Conservation (phyloP, 2,329 filamentous ascomycete species). For the Mycosphaerelloides madeirae region DNA sequence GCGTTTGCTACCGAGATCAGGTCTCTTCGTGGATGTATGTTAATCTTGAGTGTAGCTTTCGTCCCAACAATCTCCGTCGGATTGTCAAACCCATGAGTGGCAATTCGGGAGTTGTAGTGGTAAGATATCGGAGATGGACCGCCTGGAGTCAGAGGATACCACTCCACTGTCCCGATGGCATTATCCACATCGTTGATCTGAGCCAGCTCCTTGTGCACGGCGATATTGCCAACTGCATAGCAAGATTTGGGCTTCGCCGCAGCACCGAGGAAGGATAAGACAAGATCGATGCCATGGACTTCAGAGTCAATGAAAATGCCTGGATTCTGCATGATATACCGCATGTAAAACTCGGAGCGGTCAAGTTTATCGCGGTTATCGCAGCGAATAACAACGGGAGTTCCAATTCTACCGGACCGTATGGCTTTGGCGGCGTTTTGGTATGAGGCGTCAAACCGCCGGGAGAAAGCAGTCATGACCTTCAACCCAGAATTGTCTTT, state of each 20-base stretch:
- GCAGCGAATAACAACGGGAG: constrained; percentile 39
- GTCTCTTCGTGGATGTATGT: constrained; percentile 25
- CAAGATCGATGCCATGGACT: constrained; percentile 45
- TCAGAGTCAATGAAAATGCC: constrained; percentile 44
- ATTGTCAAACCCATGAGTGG: constrained; percentile 40
- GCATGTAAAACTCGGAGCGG: constrained; percentile 39
- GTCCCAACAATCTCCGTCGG: constrained; percentile 41
- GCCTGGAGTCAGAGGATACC: constrained; percentile 14
- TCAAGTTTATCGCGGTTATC: constrained; percentile 41
- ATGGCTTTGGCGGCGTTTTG: constrained; percentile 34
- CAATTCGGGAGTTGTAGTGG: constrained; percentile 41
- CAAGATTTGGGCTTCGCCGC: constrained; percentile 34
- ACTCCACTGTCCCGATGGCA: constrained; percentile 41
- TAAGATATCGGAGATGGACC: constrained; percentile 39
- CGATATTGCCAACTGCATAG: constrained; percentile 34
- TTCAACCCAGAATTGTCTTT: constrained; percentile 31
- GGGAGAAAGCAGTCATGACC: constrained; percentile 43
- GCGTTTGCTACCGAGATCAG: constrained; percentile 34
- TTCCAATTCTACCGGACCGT: constrained; percentile 36
- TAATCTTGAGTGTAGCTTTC: constrained; percentile 35
- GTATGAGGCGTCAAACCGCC: constrained; percentile 45
- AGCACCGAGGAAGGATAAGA: constrained; percentile 40
- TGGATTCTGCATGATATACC: constrained; percentile 38
- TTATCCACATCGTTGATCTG: constrained; percentile 40
- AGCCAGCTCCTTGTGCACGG: constrained; percentile 36